Base-by-base conservation (phyloP, 352 stramenopile species). In the Globisporangium okanoganense region DNA sequence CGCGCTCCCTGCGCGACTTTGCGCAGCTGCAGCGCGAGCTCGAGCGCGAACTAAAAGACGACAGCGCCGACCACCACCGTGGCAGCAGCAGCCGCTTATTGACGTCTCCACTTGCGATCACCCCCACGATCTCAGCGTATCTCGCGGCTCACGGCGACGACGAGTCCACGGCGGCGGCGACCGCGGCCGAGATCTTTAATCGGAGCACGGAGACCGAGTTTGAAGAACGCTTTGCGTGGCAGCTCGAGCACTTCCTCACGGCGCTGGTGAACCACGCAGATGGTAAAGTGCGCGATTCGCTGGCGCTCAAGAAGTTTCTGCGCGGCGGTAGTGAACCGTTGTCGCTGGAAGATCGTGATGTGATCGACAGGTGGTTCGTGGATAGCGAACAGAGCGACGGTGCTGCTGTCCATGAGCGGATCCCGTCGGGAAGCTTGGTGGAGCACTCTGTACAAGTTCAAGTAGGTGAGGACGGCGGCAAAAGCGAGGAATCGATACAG, bases 1-100 rank as follows among this genome's bases (percentile, higher is more conserved):
- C 40, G 49, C 49, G 49, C 49, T 55, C 25, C 6, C 29, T 41
- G 27, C 49, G 36, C 16, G 49, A 55, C 49, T 55, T 55, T 41
- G 16, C 27, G 49, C 49, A 55, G 27, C 49, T 55, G 5, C 7
- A 55, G 49, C 29, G 27, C 29, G 27, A 55, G 18, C 29, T 55
- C 16, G 16, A 40, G 18, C 27, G 10, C 5, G 49, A 55, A 6
- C 1, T n/a, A 18, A 13, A 47, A 20, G 6, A 27, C n/a, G 18
- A n/a, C n/a, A n/a, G n/a, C n/a, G n/a, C n/a, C n/a, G n/a, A n/a
- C n/a, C n/a, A n/a, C n/a, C n/a, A n/a, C n/a, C n/a, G 10, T 25
- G 25, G 8, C 5, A 7, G 8, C 14, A 25, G 12, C 7, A 41
- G 1, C n/a, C 14, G 14, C 24, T 0, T 16, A 24, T 16, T 55